Evolutionary conservation across 1,284 basidiomycete genomes (phyloP).

Genomic region (Xanthoconium separans): DNA sequence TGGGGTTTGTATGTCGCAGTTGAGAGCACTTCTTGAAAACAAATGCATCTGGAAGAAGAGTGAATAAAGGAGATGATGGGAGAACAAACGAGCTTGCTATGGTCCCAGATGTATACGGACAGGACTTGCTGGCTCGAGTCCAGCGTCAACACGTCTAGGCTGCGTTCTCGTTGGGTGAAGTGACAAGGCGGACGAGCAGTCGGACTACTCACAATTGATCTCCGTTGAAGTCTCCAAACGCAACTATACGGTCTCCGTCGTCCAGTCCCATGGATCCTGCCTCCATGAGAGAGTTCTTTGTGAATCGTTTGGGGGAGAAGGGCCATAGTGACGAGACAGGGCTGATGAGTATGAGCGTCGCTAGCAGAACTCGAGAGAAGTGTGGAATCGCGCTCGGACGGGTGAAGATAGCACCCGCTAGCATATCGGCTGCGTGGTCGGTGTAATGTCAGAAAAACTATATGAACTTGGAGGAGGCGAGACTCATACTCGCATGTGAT

Average conservation of each 20-base stretch:
- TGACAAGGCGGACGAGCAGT: not conserved
- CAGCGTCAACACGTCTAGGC: conserved; percentile 81
- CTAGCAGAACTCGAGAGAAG: conserved; percentile 11
- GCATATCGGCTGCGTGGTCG: conserved; percentile 11
- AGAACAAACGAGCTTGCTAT: conserved; percentile 47
- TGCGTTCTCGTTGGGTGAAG: conserved; percentile 32
- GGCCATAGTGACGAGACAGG: conserved; percentile 62
- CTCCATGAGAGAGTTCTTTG: conserved; percentile 79
- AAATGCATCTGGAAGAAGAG: conserved; percentile 51
- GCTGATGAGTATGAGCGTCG: conserved; percentile 16
- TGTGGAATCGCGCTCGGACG: not conserved
- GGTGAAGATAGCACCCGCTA: not conserved
- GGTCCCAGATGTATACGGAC: conserved; percentile 81
- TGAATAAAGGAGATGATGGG: not conserved
- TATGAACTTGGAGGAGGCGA: not conserved
- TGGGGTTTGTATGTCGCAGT: conserved; percentile 53
- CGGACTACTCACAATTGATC: conserved; percentile 79
- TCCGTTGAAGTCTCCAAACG: conserved; percentile 93
- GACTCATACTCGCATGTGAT: conserved; percentile 8
- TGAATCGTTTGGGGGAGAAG: conserved; percentile 82
- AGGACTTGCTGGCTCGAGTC: conserved; percentile 72
- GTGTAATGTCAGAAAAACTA: not conserved
- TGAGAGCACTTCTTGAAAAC: conserved; percentile 53
- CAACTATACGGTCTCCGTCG: conserved; percentile 72
- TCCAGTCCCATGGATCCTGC: conserved; percentile 82